These are phyloP conservation scores for Tuber calosporum DNA, from an alignment of 495 filamentous ascomycete genomes.

Conservation along the genomic window DNA sequence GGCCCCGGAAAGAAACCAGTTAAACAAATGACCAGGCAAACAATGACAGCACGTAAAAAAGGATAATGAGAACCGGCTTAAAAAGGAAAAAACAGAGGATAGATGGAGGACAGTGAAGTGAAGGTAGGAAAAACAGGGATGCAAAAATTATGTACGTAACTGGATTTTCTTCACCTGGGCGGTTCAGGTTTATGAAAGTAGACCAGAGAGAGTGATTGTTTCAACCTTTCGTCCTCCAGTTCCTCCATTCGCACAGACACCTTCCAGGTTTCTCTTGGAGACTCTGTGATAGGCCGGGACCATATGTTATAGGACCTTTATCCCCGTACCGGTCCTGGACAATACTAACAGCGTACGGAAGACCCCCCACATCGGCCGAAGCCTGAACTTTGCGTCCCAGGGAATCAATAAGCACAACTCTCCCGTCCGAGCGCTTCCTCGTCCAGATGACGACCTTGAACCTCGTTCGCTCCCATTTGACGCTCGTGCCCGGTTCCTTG, in stretches of 20 bases:
- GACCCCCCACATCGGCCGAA: constrained; percentile 49
- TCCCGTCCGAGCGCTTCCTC: constrained; percentile 20
- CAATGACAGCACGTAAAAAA: not conserved
- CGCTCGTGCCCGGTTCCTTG: constrained; percentile 61
- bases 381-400: constrained; percentile 18
- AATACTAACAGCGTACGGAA: constrained; percentile 80
- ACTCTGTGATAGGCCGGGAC: constrained; percentile 48
- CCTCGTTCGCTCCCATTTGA: constrained; percentile 76
- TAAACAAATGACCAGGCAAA: not conserved
- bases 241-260: constrained; percentile 67
- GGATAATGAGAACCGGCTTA: not conserved
- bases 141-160: not conserved
- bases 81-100: not conserved
- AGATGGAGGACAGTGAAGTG: not conserved
- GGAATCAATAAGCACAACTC: constrained; percentile 8
- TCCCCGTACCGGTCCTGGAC: constrained; percentile 77
- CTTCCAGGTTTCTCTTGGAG: constrained; percentile 63
- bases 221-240: constrained; percentile 47
- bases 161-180: not conserved
- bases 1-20: not conserved
- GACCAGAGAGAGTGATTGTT: not conserved
- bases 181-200: not conserved
- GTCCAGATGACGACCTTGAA: constrained; percentile 94
- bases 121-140: not conserved
- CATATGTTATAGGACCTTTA: constrained; percentile 42